phyloP scores from a whole-genome alignment of 2,329 filamentous ascomycete species.

The Talaromyces sp. region DNA sequence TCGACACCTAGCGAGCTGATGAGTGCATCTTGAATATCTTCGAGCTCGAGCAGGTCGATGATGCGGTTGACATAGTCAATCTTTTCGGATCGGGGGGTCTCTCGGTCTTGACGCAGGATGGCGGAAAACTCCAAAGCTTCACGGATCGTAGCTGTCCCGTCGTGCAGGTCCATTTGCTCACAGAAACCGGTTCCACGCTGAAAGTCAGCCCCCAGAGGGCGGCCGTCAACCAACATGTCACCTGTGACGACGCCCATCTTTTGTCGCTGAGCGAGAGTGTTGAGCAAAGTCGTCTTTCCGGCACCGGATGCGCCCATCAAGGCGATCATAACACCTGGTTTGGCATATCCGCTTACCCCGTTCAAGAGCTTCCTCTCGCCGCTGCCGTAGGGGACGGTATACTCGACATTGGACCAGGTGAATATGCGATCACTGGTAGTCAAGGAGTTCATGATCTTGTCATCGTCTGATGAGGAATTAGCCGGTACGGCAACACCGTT shows the following conservation, averaged over 20 bases:
- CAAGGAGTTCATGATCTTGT: constrained; percentile 20
- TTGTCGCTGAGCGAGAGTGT: constrained; percentile 72
- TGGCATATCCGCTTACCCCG: constrained; percentile 71
- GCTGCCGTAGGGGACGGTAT: constrained; percentile 67
- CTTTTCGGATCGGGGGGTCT: constrained; percentile 58
- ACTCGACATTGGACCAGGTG: constrained; percentile 68
- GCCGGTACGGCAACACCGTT: not conserved
- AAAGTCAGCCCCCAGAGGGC: constrained; percentile 59
- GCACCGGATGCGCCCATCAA: constrained; percentile 79
- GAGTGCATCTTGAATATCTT: constrained; percentile 65
- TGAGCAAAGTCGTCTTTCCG: constrained; percentile 79
- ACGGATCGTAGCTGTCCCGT: constrained; percentile 63
- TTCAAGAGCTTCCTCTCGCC: constrained; percentile 62
- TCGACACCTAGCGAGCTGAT: constrained; percentile 64
- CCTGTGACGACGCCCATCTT: constrained; percentile 62
- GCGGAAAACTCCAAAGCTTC: constrained; percentile 69
- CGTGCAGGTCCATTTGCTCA: constrained; percentile 70
- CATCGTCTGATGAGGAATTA: not conserved
- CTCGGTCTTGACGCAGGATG: constrained; percentile 58
- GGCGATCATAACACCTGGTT: constrained; percentile 75
- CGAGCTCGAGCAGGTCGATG: constrained; percentile 62
- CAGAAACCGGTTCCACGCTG: constrained; percentile 69
- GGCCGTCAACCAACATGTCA: constrained; percentile 69
- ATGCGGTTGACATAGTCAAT: constrained; percentile 65
- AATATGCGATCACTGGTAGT: constrained; percentile 60